These are phyloP conservation scores for Erigeron philadelphicus DNA, from an alignment of 140 eudicot genomes.

Conservation along the genomic window DNA sequence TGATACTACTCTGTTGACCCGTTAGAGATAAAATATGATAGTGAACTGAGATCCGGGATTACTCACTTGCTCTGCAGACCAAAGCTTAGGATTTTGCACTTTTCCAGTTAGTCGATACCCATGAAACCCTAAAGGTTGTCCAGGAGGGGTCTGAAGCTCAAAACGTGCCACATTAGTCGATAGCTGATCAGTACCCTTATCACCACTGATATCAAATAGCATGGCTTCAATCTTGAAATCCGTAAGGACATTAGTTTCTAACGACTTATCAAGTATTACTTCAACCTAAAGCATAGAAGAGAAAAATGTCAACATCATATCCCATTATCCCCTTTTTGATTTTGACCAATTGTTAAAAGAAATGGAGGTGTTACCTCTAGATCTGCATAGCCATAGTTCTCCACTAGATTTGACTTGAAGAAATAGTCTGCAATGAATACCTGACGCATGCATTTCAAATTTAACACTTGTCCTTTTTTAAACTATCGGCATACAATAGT, in stretches of 20 bases:
- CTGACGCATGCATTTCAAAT: conserved; percentile 35
- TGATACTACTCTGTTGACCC: neutral
- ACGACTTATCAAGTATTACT: conserved; percentile 64
- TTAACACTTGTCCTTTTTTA: neutral
- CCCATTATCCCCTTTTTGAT: neutral
- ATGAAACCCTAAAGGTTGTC: conserved; percentile 49
- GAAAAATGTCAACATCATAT: conserved; percentile 13
- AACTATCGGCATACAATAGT: neutral
- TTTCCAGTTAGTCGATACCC: conserved; percentile 63
- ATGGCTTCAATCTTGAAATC: conserved; percentile 70
- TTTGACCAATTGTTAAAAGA: neutral
- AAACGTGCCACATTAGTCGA: conserved; percentile 53
- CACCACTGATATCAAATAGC: conserved; percentile 51
- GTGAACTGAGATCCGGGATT: conserved; percentile 1
- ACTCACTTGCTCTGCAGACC: conserved; percentile 88
- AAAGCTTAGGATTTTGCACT: conserved; percentile 70
- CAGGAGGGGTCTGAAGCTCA: conserved; percentile 41
- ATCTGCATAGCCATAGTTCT: conserved; percentile 55
- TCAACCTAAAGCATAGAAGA: conserved; percentile 55
- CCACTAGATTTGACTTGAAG: conserved; percentile 62
- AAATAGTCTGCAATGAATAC: conserved; percentile 84
- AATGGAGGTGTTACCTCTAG: conserved; percentile 49
- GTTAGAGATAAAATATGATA: neutral
- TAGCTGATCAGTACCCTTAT: conserved; percentile 39
- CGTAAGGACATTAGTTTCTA: conserved; percentile 31